These are phyloP conservation scores for Fusarium equiseti DNA, from an alignment of 2,329 filamentous ascomycete genomes.

Conservation along the genomic window DNA sequence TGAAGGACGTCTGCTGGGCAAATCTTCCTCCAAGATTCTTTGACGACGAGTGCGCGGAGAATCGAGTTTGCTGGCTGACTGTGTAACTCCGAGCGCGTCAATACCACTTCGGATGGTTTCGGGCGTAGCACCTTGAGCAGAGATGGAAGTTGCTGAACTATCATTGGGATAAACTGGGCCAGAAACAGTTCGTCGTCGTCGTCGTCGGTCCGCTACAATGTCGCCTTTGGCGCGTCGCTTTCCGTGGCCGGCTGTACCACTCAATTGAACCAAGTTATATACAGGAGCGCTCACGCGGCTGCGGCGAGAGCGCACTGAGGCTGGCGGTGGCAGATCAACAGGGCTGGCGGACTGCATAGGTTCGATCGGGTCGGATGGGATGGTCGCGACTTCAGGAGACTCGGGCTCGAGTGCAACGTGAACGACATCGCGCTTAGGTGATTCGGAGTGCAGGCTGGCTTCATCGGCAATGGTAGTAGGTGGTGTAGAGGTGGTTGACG, in stretches of 20 bases:
- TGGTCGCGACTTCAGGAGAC: conserved; percentile 46
- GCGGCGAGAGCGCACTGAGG: conserved; percentile 62
- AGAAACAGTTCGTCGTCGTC: conserved; percentile 61
- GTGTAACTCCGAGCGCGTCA: conserved; percentile 61
- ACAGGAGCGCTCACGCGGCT: conserved; percentile 67
- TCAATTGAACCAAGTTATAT: conserved; percentile 75
- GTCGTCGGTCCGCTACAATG: conserved; percentile 58
- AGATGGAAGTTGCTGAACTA: conserved; percentile 20
- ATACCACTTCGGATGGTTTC: conserved; percentile 53
- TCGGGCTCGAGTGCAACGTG: conserved; percentile 48
- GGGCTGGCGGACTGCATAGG: conserved; percentile 20
- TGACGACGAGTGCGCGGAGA: conserved; percentile 52
- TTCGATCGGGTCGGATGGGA: conserved; percentile 22
- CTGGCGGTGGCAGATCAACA: conserved; percentile 35
- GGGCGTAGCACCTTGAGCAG: conserved; percentile 28
- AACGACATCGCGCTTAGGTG: conserved; percentile 55
- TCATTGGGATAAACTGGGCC: conserved; percentile 49
- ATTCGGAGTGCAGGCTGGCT: conserved; percentile 66
- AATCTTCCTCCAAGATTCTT: conserved; percentile 44
- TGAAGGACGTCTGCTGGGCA: conserved; percentile 55
- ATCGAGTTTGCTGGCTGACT: conserved; percentile 56
- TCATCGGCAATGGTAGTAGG: conserved; percentile 75
- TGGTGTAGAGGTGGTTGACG: conserved; percentile 72
- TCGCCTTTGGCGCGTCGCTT: conserved; percentile 67
- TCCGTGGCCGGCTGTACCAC: conserved; percentile 71